These are phyloP conservation scores for Pythium aristosporum DNA, from an alignment of 352 stramenopile genomes.

Conservation along the genomic window DNA sequence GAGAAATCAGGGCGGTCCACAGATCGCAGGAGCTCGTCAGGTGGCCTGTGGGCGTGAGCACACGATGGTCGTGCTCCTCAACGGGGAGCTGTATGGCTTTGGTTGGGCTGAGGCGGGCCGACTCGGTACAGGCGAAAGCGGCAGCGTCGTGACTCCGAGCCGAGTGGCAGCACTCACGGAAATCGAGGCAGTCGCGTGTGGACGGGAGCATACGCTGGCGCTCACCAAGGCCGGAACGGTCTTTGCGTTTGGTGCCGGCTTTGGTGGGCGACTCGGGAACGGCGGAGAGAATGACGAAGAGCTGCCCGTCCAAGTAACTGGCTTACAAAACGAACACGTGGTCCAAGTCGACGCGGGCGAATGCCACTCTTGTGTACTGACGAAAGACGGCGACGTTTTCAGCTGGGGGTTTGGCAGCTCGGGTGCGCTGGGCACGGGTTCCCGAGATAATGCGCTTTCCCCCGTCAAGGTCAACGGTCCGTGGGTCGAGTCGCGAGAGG, in stretches of 20 bases:
- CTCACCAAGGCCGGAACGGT: slow-evolving; percentile 53
- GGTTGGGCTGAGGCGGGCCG: slow-evolving; percentile 85
- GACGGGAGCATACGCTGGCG: slow-evolving; percentile 78
- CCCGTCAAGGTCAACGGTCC: slow-evolving; percentile 40
- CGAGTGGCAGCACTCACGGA: slow-evolving; percentile 52
- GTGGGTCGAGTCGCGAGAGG: slow-evolving; percentile 24
- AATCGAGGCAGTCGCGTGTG: slow-evolving; percentile 63
- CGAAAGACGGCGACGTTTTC: slow-evolving; percentile 61
- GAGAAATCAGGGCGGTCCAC: slow-evolving; percentile 4
- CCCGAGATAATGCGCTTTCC: slow-evolving; percentile 51
- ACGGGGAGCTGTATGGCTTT: slow-evolving; percentile 75
- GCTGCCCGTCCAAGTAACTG: slow-evolving; percentile 37
- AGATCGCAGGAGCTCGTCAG: slow-evolving; percentile 38
- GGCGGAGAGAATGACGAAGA: slow-evolving; percentile 63
- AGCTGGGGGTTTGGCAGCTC: slow-evolving; percentile 88
- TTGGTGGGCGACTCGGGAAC: slow-evolving; percentile 74
- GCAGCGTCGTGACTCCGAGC: slow-evolving; percentile 54
- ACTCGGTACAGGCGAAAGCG: slow-evolving; percentile 75
- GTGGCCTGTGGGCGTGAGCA: slow-evolving; percentile 84
- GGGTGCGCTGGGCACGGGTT: slow-evolving; percentile 67
- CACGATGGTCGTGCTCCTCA: slow-evolving; percentile 73
- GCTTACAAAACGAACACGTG: slow-evolving; percentile 41
- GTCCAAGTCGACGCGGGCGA: slow-evolving; percentile 67
- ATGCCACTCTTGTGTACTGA: slow-evolving; percentile 77
- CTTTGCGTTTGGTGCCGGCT: slow-evolving; percentile 75